Conservation (phyloP, 352 stramenopile species). For the Thalassiosira pacifica region DNA sequence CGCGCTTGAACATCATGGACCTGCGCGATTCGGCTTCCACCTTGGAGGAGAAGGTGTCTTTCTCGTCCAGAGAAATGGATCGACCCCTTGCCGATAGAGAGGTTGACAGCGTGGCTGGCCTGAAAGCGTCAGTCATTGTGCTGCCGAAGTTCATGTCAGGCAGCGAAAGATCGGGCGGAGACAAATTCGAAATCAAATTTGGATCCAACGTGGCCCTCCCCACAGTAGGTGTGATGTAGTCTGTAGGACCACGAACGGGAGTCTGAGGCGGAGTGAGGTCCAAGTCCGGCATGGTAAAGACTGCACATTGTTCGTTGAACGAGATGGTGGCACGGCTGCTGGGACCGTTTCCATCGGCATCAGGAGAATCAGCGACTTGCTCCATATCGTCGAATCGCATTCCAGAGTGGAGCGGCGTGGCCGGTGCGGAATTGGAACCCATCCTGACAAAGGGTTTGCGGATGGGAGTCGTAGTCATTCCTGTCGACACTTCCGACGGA, state of each 20-base stretch:
- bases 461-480: too few relatives aligned
- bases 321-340: conserved; percentile 3
- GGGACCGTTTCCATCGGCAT: conserved; percentile 16
- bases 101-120: too few relatives aligned
- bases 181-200: conserved; percentile 32
- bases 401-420: conserved; percentile 41
- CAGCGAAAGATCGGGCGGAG: background rate
- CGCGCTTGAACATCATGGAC: conserved; percentile 49
- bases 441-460: background rate
- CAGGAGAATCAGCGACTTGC: conserved; percentile 34
- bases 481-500: too few relatives aligned
- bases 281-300: conserved; percentile 38
- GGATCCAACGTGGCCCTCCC: conserved; percentile 27
- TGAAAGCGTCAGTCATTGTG: too few relatives aligned
- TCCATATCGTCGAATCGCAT: conserved; percentile 49
- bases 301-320: conserved; percentile 32
- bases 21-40: conserved; percentile 18
- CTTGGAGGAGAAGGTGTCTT: conserved; percentile 33
- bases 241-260: conserved; percentile 50
- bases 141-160: too few relatives aligned
- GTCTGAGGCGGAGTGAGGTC: conserved; percentile 58
- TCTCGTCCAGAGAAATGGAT: conserved; percentile 60
- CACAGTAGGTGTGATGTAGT: conserved; percentile 54
- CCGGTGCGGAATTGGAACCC: conserved; percentile 37
- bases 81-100: conserved; percentile 25